A percentile compares a stretch with the other conserved stretches of the same genome.
Conservation (phyloP, 169 alveolate species). For the Plasmodium billcollinsi region DNA sequence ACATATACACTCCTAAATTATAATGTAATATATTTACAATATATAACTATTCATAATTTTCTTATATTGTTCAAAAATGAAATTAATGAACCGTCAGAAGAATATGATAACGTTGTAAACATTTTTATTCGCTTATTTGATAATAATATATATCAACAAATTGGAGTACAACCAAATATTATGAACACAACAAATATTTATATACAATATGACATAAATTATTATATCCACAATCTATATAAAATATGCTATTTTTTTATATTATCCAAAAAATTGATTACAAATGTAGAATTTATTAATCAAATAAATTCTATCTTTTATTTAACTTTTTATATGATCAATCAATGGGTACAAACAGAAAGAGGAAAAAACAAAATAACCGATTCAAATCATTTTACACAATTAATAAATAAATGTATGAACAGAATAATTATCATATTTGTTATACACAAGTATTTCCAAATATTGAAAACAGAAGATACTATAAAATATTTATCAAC, state of each 20-base stretch:
- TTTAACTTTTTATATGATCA: slow-evolving; percentile 35
- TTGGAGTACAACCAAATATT: not conserved
- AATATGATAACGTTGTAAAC: slow-evolving; percentile 8
- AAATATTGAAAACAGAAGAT: slow-evolving; percentile 40
- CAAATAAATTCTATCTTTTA: slow-evolving; percentile 54
- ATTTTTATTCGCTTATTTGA: slow-evolving; percentile 32
- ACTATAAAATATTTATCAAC: slow-evolving; percentile 23
- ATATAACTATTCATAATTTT: slow-evolving; percentile 65
- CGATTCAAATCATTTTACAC: slow-evolving; percentile 26
- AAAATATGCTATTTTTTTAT: slow-evolving; percentile 56
- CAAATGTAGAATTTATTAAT: slow-evolving; percentile 51
- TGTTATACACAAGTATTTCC: slow-evolving; percentile 32
- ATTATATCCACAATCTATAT: slow-evolving; percentile 33
- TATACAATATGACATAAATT: not conserved
- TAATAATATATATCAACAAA: slow-evolving; percentile 10
- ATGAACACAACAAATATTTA: not conserved
- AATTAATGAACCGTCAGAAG: slow-evolving; percentile 28
- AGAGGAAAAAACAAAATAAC: slow-evolving; percentile 17
- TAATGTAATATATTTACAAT: slow-evolving; percentile 35
- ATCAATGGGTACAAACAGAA: slow-evolving; percentile 9
- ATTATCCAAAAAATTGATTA: slow-evolving; percentile 43
- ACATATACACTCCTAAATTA: slow-evolving; percentile 6
- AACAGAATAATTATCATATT: slow-evolving; percentile 34
- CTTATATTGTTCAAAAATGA: slow-evolving; percentile 53
- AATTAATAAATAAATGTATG: slow-evolving; percentile 54